Base-by-base conservation (phyloP, 1,284 basidiomycete genomes). In the Ustilago lituana region DNA sequence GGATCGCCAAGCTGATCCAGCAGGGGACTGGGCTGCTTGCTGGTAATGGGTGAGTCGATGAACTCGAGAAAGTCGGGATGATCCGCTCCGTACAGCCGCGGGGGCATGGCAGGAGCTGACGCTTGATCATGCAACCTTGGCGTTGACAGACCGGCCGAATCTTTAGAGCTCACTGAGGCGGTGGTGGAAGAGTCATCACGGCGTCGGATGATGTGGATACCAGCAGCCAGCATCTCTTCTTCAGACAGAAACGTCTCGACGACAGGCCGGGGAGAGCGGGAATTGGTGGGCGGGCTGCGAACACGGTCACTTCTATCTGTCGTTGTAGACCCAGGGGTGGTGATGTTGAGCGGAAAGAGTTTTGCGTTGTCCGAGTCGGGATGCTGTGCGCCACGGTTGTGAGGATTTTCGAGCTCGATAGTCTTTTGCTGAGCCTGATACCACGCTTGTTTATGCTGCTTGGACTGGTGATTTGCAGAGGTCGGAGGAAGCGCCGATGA, bases 341-440 rank as follows among this genome's bases (percentile, higher is more conserved):
- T 32, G 11, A 70, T 53, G 22, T 64, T 64, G 61, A 70, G 46
- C 5, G 60, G 66, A 24, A 70, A 70, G 4, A 64, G 44, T 14
- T 44, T 51, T 15, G 54, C 52, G 23, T 2, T 50, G 26, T 43
- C 33, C 22, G 50, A 38, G 7, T 63, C 38, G 6, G 39, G 9
- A 19, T 55, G 24, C 5, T 39, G 29, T 11, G n/a, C 17, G 11
- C 35, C 43, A 11, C 63, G 47, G 12, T 69, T 58, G 38, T 48
- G 15, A 1, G 54, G 49, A 10, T 57, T 56, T 11, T 62, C 58
- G 31, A 71, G 62, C 35, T 66, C 38, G 39, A 71, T 59, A 15
- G 68, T 71, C 43, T 66, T 66, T 45, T 71, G 68, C 32, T 71
- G 68, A 0, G 68, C 68, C 44, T 71, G 68, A 31, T 66, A 71